These are phyloP conservation scores for Fusarium ambrosium DNA, from an alignment of 2,329 filamentous ascomycete species.

Conservation along the genomic window DNA sequence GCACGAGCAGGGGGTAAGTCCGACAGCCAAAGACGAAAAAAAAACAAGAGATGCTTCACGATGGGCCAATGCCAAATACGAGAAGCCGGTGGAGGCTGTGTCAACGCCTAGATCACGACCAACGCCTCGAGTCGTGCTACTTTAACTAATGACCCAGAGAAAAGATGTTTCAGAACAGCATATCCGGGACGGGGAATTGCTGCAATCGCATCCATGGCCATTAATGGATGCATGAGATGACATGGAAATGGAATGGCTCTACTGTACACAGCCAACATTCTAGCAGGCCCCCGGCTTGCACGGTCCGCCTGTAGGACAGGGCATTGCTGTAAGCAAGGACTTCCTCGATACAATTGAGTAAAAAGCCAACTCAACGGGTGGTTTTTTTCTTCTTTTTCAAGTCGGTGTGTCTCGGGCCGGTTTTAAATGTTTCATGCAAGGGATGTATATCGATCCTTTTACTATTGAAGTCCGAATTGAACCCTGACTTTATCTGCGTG, in stretches of 20 bases:
- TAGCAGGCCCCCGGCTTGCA: not conserved
- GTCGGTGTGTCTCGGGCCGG: conserved; percentile 5
- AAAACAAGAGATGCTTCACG: not conserved
- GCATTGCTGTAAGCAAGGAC: conserved; percentile 2
- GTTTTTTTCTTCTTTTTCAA: not conserved
- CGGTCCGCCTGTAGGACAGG: not conserved
- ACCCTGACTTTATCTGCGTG: not conserved
- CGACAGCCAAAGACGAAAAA: not conserved
- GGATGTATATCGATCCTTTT: not conserved
- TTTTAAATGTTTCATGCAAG: conserved; percentile 5
- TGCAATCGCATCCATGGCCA: conserved; percentile 1
- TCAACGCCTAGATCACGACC: conserved; percentile 18
- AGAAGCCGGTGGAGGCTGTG: conserved; percentile 43
- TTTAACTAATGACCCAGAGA: not conserved
- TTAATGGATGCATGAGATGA: not conserved
- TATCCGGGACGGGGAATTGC: not conserved
- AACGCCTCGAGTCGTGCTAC: not conserved
- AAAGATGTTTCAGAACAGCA: conserved; percentile 15
- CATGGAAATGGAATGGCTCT: not conserved
- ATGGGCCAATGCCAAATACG: conserved; percentile 35
- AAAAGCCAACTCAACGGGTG: not conserved
- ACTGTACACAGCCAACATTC: conserved; percentile 9
- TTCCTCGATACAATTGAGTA: conserved; percentile 3
- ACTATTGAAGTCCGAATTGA: not conserved
- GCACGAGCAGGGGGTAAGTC: conserved; percentile 13